phyloP scores from a whole-genome alignment of 2,329 filamentous ascomycete species.

The Cryphonectria nitschkei region DNA sequence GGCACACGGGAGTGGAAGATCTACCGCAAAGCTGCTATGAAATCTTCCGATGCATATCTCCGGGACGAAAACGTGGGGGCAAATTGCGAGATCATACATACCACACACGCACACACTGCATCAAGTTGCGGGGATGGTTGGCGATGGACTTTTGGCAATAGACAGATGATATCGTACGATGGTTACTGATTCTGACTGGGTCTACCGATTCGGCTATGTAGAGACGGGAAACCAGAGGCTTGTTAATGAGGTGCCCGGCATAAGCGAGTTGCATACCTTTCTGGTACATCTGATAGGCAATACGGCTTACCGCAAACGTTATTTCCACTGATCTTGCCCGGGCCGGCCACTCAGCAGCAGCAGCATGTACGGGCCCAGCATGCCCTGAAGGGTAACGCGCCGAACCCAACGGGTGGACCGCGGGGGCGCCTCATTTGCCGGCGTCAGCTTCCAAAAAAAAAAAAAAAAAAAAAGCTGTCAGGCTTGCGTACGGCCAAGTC shows the following conservation, averaged over 20 bases:
- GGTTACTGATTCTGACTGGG: not conserved
- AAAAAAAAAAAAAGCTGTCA: not conserved
- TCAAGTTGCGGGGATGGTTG: not conserved
- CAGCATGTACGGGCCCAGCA: not conserved
- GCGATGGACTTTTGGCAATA: not conserved
- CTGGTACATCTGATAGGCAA: not conserved
- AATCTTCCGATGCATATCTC: not conserved
- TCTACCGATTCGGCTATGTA: not conserved
- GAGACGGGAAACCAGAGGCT: not conserved
- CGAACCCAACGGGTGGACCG: not conserved
- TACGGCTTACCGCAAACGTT: not conserved
- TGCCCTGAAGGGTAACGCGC: slow-evolving; percentile 2
- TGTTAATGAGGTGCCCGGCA: not conserved
- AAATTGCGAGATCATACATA: not conserved
- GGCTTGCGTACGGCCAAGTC: not conserved
- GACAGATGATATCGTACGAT: not conserved
- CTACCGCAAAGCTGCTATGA: not conserved
- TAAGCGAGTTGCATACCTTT: not conserved
- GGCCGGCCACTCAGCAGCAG: not conserved
- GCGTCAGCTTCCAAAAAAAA: not conserved
- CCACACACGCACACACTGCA: not conserved
- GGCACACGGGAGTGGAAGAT: not conserved
- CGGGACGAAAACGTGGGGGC: not conserved
- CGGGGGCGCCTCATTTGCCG: slow-evolving; percentile 6
- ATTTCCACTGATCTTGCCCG: not conserved